Evolutionary conservation across 345 rosid genomes (phyloP).

Genomic region (Barbarea vulgaris): DNA sequence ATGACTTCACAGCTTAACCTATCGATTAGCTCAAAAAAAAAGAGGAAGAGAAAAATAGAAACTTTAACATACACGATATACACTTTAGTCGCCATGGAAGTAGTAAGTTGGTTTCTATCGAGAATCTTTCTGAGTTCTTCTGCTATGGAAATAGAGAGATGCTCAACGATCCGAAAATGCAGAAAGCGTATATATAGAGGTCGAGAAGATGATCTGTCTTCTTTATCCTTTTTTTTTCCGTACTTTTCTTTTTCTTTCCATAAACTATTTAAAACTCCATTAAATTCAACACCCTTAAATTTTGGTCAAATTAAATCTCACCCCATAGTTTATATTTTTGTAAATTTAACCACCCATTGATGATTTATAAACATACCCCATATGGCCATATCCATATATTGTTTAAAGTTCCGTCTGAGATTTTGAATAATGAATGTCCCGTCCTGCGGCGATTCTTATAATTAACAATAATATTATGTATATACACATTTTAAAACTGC

Average conservation of each 20-base stretch:
- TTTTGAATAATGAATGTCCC: no score
- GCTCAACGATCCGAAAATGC: conserved; percentile 37
- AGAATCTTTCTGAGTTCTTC: neutral
- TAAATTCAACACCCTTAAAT: conserved; percentile 9
- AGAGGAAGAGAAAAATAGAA: neutral
- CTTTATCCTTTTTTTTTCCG: neutral
- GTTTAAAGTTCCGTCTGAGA: no score
- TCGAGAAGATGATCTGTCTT: conserved; percentile 12
- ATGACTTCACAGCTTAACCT: neutral
- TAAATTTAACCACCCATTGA: neutral
- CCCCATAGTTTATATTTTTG: neutral
- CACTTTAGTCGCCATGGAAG: conserved; percentile 67
- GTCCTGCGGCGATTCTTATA: no score
- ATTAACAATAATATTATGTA: no score
- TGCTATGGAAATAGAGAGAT: neutral
- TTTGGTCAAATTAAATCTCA: conserved; percentile 24
- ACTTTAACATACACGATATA: conserved; percentile 67
- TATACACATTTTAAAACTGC: no score
- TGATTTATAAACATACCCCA: neutral
- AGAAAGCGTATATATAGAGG: conserved; percentile 52
- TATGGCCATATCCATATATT: neutral
- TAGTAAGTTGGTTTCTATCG: neutral
- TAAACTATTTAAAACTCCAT: neutral
- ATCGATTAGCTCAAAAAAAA: neutral
- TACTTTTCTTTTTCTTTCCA: neutral